These are phyloP conservation scores for Asterophora lycoperdoides DNA, from an alignment of 768 basidiomycete genomes.

Conservation along the genomic window DNA sequence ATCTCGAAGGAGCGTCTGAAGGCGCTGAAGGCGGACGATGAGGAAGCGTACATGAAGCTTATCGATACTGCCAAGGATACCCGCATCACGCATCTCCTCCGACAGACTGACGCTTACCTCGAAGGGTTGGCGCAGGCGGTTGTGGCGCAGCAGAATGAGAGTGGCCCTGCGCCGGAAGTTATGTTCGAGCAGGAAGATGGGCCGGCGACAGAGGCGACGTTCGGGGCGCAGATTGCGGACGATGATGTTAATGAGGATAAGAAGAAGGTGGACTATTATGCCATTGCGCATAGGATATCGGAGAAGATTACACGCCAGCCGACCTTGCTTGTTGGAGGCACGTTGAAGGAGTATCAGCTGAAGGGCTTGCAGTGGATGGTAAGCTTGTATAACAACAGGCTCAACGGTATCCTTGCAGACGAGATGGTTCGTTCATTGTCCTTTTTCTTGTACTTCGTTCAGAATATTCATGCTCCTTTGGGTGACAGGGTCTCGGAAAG, in stretches of 20 bases:
- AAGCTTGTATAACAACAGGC: slow-evolving; percentile 91
- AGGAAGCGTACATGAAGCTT: slow-evolving; percentile 99
- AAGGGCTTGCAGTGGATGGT: slow-evolving; percentile 99
- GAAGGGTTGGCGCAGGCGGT: slow-evolving; percentile 95
- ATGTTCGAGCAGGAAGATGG: slow-evolving; percentile 64
- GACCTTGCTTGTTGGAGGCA: slow-evolving; percentile 74
- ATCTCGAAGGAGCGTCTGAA: slow-evolving; percentile 97
- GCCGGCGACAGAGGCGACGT: slow-evolving; percentile 81
- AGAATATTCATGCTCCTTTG: slow-evolving; percentile 8
- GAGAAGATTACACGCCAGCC: slow-evolving; percentile 82
- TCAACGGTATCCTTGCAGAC: slow-evolving; percentile 93
- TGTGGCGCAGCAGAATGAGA: slow-evolving; percentile 83
- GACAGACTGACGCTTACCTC: slow-evolving; percentile 92
- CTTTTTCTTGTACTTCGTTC: not conserved
- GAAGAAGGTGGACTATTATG: slow-evolving; percentile 91
- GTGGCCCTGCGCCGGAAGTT: slow-evolving; percentile 37
- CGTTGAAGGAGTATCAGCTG: slow-evolving; percentile 90
- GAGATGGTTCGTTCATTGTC: slow-evolving; percentile 63
- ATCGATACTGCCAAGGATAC: slow-evolving; percentile 99
- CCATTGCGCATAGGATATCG: slow-evolving; percentile 87
- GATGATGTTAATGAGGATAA: slow-evolving; percentile 58
- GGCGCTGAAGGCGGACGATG: slow-evolving; percentile 96
- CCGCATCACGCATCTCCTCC: slow-evolving; percentile 91
- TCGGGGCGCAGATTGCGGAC: slow-evolving; percentile 72
- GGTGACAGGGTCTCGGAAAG: slow-evolving; percentile 81